phyloP scores from a whole-genome alignment of 2,329 filamentous ascomycete genomes.

The Gnomoniopsis smithogilvyi region DNA sequence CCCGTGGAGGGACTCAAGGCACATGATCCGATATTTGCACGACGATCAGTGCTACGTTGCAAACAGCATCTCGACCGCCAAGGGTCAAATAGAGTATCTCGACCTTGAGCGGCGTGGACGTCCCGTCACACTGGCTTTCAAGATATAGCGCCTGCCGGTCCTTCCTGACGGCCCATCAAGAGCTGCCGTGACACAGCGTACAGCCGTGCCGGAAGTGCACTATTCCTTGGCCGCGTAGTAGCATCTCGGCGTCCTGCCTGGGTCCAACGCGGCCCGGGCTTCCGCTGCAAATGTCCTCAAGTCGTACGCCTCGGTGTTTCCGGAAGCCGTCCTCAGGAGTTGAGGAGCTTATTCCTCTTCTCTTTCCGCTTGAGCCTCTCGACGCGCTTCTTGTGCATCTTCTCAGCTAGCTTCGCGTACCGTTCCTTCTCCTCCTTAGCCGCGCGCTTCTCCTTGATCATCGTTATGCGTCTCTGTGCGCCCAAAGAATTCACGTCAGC shows the following conservation, averaged over 20 bases:
- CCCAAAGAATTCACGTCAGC: conserved; percentile 14
- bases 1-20: conserved; percentile 4
- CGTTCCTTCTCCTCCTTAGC: conserved; percentile 91
- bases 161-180: not conserved
- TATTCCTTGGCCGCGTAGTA: not conserved
- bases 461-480: conserved; percentile 67
- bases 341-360: conserved; percentile 87
- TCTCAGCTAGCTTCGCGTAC: conserved; percentile 91
- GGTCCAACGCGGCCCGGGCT: not conserved
- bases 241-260: not conserved
- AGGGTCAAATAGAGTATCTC: not conserved
- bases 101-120: not conserved
- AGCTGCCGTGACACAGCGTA: conserved; percentile 2
- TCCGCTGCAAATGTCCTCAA: conserved; percentile 2
- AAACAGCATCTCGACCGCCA: not conserved
- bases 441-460: conserved; percentile 79
- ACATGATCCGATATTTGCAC: not conserved
- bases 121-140: not conserved
- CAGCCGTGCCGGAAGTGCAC: not conserved
- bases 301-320: not conserved
- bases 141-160: not conserved
- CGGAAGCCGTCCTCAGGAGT: conserved; percentile 46
- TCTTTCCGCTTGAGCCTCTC: conserved; percentile 92
- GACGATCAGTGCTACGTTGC: conserved; percentile 4
- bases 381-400: conserved; percentile 95